phyloP scores from a whole-genome alignment of 805 yeast species.

The Brettanomyces bruxellensis region DNA sequence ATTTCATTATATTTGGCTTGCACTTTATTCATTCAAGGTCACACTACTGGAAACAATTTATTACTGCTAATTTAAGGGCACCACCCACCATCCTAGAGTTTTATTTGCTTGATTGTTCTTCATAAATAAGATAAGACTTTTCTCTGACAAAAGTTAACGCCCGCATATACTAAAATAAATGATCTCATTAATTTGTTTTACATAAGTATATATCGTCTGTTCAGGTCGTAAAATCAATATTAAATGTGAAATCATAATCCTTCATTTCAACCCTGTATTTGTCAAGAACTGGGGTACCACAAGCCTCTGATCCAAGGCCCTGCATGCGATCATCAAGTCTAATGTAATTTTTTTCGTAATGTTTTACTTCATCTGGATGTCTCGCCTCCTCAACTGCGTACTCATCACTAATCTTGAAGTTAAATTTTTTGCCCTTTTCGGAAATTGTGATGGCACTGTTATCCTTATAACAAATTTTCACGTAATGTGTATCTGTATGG shows the following conservation, averaged over 20 bases:
- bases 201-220: no score
- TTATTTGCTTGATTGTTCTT: no score
- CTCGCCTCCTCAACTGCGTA: not conserved
- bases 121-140: no score
- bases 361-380: not conserved
- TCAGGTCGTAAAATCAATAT: not conserved
- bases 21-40: no score
- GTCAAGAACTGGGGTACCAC: conserved; percentile 1
- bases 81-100: no score
- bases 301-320: conserved; percentile 1
- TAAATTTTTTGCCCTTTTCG: not conserved
- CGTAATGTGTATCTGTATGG: not conserved
- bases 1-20: no score
- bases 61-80: no score
- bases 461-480: not conserved
- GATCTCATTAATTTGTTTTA: no score
- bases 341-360: not conserved
- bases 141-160: no score
- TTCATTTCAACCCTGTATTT: not conserved
- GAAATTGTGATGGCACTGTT: not conserved
- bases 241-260: conserved; percentile 1
- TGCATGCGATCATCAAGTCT: not conserved
- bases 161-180: no score
- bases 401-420: not conserved
- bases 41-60: no score